Evolutionary conservation across 257 asterid species (phyloP), one percentile per base, ranked within the genome.

Genomic region (Solanum clarkiae): DNA sequence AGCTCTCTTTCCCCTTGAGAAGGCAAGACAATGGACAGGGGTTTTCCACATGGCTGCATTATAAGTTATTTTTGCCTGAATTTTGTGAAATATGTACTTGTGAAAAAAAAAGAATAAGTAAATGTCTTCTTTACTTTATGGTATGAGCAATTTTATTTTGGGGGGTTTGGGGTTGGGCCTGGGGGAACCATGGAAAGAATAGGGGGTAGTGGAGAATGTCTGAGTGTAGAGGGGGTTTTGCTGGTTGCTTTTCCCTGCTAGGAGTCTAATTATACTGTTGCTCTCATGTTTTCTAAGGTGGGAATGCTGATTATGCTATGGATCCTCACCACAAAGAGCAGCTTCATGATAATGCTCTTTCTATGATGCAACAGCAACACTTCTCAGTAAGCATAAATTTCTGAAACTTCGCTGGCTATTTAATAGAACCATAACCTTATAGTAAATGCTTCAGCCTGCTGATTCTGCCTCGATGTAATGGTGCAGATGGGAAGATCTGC

Each of bases 401-500:
- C 53, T 49, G 49, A 57, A 72, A 47, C 80, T 69, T 24, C 49
- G 29, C 42, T n/a, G 65, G 62, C 62, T 77, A 26, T 77, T 15
- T 77, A 26, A 4, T 79, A 51, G 24, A 26, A 10, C 42, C 65
- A 15, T 51, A 77, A 5, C 49, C 82, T 79, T 26, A 79, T 16
- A 16, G 24, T 79, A 79, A 79, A 32, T 10, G 65, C 65, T 26
- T 79, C 65, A 9, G 83, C 65, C 65, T 79, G 83, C 26, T 79
- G 49, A 79, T 26, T 53, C 83, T 53, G 44, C 26, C 75, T 83
- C 87, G 81, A 72, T 84, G 83, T 62, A 45, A 82, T 86, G 87
- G 63, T 81, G 87, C 88, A 95, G 99, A 87, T 93, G 88, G 98
- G 95, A 86, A 90, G 98, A 90, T 93, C 99, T 81, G 40, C 97